These are phyloP conservation scores for Populus euphratica DNA, from an alignment of 345 rosid species.

Conservation along the genomic window DNA sequence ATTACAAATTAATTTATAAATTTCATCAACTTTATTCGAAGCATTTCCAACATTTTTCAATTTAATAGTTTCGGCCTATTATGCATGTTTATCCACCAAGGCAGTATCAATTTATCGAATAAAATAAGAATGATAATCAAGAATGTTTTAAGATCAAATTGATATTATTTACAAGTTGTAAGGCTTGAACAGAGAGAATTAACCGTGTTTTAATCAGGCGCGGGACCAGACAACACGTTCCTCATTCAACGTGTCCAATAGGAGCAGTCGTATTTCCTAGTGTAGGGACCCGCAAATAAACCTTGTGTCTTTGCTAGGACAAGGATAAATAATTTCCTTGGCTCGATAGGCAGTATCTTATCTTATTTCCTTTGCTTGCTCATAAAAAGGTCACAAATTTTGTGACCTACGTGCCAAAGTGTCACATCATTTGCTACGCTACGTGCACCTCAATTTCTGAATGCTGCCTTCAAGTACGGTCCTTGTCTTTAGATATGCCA, in stretches of 20 bases:
- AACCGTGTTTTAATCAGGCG: too few species aligned
- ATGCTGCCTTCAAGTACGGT: background rate
- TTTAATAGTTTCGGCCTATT: too few species aligned
- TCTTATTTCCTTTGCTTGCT: background rate
- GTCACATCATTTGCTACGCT: slow-evolving; percentile 1
- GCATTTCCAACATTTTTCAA: too few species aligned
- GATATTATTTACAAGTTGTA: too few species aligned
- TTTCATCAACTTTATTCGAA: too few species aligned
- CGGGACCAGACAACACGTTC: background rate
- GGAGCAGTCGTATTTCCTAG: background rate
- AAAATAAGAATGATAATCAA: too few species aligned
- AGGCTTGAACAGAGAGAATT: too few species aligned
- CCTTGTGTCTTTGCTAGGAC: background rate
- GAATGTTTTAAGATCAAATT: too few species aligned
- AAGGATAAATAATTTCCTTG: background rate
- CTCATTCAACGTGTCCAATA: slow-evolving; percentile 6
- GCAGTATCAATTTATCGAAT: too few species aligned
- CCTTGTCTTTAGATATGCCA: background rate
- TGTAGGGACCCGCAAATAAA: background rate
- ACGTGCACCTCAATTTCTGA: background rate
- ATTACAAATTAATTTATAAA: too few species aligned
- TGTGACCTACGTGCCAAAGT: background rate
- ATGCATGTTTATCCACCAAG: too few species aligned
- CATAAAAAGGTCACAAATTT: background rate
- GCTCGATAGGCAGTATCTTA: too few species aligned